Evolutionary conservation across 78 protist species (phyloP).

Genomic region (Isochrysis galbana): DNA sequence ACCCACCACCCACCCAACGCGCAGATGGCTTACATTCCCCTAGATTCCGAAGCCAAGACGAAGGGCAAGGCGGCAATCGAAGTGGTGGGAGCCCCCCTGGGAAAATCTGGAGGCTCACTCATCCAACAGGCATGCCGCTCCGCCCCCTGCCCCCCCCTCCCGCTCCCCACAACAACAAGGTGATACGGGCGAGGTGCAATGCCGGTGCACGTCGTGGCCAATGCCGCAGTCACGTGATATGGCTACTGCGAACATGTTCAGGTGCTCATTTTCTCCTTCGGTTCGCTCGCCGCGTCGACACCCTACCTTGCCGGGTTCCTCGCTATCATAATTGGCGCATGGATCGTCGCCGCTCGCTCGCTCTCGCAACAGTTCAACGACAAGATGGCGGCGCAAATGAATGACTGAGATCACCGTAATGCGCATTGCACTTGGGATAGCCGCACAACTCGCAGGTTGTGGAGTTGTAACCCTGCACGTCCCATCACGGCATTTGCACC

Average conservation of each 20-base stretch:
- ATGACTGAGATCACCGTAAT: not conserved
- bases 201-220: no score
- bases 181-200: no score
- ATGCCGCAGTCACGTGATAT: no score
- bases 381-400: not conserved
- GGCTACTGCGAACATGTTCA: no score
- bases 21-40: constrained; percentile 33
- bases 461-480: no score
- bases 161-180: no score
- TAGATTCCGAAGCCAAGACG: not conserved
- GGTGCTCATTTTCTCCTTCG: not conserved
- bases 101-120: constrained; percentile 48
- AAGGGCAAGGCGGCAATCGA: constrained; percentile 56
- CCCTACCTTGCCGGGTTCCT: constrained; percentile 24
- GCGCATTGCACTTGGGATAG: no score
- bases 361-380: not conserved
- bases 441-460: no score
- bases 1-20: no score
- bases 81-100: constrained; percentile 31
- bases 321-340: not conserved
- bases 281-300: constrained; percentile 18
- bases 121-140: constrained; percentile 51
- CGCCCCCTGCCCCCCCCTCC: no score
- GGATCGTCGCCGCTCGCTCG: not conserved
- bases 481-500: no score